phyloP scores from a whole-genome alignment of 2,329 filamentous ascomycete species.

The Simplicillium aogashimaense region DNA sequence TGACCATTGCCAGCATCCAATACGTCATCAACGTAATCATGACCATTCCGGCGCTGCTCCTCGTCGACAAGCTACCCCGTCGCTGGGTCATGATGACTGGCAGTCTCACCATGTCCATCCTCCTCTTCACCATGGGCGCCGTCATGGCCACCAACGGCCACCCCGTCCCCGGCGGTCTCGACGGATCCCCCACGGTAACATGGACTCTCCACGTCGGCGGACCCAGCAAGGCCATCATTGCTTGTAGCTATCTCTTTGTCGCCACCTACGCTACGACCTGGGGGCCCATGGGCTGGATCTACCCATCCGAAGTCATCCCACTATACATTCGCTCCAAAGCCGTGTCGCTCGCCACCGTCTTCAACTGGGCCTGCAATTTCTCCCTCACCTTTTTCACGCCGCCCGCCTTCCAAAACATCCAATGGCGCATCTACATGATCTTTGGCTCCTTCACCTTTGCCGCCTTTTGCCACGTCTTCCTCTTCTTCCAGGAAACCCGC shows the following conservation, averaged over 20 bases:
- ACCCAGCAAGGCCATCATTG: slow-evolving; percentile 51
- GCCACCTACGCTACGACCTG: slow-evolving; percentile 31
- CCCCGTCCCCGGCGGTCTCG: slow-evolving; percentile 27
- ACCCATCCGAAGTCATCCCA: slow-evolving; percentile 36
- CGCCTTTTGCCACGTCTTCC: slow-evolving; percentile 8
- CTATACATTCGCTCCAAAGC: slow-evolving; percentile 31
- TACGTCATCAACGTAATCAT: slow-evolving; percentile 40
- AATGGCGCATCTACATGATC: slow-evolving; percentile 11
- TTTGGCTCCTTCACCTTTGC: slow-evolving; percentile 8
- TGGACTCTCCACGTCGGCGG: slow-evolving; percentile 13
- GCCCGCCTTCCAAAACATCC: slow-evolving; percentile 16
- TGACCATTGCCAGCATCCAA: slow-evolving; percentile 39
- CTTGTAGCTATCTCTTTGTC: slow-evolving; percentile 53
- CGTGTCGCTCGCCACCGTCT: slow-evolving; percentile 29
- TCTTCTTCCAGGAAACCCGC: slow-evolving; percentile 9
- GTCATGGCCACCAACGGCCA: slow-evolving; percentile 33
- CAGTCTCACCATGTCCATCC: slow-evolving; percentile 51
- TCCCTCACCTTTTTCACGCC: slow-evolving; percentile 21
- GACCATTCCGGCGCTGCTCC: slow-evolving; percentile 35
- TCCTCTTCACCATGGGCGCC: slow-evolving; percentile 37
- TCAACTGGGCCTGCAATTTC: slow-evolving; percentile 24
- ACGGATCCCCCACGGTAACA: slow-evolving; percentile 24
- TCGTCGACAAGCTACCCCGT: slow-evolving; percentile 44
- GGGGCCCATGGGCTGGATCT: slow-evolving; percentile 35
- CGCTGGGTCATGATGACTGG: slow-evolving; percentile 54